Percentiles rank a stretch among this genome's conserved stretches.
Conservation (phyloP, 2,329 filamentous ascomycete genomes). For the Apiospora hydei region DNA sequence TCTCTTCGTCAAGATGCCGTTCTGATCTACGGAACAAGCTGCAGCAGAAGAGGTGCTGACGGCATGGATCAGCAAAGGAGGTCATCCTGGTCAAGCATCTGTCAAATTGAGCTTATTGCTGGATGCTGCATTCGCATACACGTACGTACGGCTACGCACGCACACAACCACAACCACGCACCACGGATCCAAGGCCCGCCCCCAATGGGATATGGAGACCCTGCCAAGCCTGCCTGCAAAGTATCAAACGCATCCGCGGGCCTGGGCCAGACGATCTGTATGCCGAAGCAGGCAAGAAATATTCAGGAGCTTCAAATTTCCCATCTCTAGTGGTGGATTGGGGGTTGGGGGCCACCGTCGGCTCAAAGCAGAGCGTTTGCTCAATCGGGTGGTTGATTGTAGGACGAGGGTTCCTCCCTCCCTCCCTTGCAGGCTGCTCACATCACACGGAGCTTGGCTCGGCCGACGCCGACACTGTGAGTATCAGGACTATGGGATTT, state of each 20-base stretch:
- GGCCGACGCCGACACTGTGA: background rate
- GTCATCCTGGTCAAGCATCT: background rate
- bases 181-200: conserved; percentile 7
- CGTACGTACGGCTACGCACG: too few relatives aligned
- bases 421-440: background rate
- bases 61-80: background rate
- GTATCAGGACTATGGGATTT: background rate
- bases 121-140: background rate
- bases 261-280: background rate
- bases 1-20: background rate
- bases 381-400: background rate
- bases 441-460: background rate
- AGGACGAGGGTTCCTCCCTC: background rate
- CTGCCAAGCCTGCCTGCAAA: background rate
- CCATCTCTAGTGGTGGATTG: background rate
- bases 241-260: background rate
- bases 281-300: background rate
- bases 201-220: background rate
- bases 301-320: background rate
- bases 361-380: background rate
- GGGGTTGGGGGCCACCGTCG: background rate
- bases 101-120: background rate
- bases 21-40: background rate
- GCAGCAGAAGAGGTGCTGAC: background rate
- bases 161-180: background rate